phyloP scores from a whole-genome alignment of 2,329 filamentous ascomycete species.

The Juglanconis sp. region DNA sequence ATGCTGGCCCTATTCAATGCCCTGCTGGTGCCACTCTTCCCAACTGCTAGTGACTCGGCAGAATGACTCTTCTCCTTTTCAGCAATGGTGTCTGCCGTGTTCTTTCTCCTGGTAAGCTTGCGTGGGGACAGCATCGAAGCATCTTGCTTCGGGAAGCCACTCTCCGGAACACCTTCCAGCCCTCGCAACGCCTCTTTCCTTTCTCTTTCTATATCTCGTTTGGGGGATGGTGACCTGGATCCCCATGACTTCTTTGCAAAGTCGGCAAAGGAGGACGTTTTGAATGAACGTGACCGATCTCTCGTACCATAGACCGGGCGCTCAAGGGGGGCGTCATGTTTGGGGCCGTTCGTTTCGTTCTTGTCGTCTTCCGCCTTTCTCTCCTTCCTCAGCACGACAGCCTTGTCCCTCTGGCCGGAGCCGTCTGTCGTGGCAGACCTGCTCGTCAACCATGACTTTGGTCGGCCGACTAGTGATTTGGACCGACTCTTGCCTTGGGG shows the following conservation, averaged over 20 bases:
- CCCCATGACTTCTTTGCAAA: conserved; percentile 53
- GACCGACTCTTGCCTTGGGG: conserved; percentile 35
- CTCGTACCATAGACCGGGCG: conserved; percentile 32
- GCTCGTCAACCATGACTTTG: conserved; percentile 50
- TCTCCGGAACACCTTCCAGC: background rate
- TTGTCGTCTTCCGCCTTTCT: conserved; percentile 14
- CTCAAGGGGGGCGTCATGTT: conserved; percentile 24
- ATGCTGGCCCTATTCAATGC: conserved; percentile 42
- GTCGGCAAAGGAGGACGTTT: conserved; percentile 42
- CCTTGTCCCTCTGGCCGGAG: conserved; percentile 24
- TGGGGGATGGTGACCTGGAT: conserved; percentile 48
- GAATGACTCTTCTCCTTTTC: conserved; percentile 30
- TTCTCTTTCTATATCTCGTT: conserved; percentile 26
- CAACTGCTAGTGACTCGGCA: conserved; percentile 29
- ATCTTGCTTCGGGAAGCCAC: conserved; percentile 2
- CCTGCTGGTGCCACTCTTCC: conserved; percentile 31
- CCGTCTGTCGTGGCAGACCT: conserved; percentile 33
- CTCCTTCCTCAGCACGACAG: conserved; percentile 28
- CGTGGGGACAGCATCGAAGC: conserved; percentile 28
- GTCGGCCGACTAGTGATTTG: conserved; percentile 46
- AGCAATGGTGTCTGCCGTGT: conserved; percentile 25
- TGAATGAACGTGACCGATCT: conserved; percentile 29
- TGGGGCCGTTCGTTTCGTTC: conserved; percentile 8
- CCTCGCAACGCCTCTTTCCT: conserved; percentile 19
- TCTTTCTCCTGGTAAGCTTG: conserved; percentile 30